Conservation (phyloP, 208 protist species). For the Lotmaria passim region DNA sequence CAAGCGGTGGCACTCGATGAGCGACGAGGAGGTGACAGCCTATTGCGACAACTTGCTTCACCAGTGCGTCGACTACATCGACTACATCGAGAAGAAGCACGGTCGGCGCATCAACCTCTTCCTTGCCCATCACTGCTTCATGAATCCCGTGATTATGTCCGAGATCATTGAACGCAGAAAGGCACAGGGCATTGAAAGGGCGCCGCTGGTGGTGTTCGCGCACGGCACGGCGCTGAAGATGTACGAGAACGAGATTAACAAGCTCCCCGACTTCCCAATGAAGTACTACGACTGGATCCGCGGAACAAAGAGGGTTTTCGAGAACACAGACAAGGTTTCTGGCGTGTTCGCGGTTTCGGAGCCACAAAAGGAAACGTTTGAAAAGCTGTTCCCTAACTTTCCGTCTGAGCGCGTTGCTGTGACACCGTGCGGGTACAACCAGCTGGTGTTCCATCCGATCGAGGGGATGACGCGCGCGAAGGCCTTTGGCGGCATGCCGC, state of each 20-base stretch:
- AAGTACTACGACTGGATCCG: slow-evolving; percentile 80
- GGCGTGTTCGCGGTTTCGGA: slow-evolving; percentile 73
- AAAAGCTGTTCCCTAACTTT: slow-evolving; percentile 62
- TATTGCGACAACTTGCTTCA: slow-evolving; percentile 61
- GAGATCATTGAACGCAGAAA: slow-evolving; percentile 62
- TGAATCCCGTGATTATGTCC: slow-evolving; percentile 79
- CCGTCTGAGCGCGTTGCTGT: slow-evolving; percentile 65
- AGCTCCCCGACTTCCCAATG: slow-evolving; percentile 74
- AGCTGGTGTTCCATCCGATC: slow-evolving; percentile 72
- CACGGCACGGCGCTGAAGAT: slow-evolving; percentile 83
- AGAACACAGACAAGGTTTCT: slow-evolving; percentile 47
- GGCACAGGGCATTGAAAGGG: slow-evolving; percentile 41
- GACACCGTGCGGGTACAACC: slow-evolving; percentile 74
- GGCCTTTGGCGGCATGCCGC: slow-evolving; percentile 58
- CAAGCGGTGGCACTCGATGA: slow-evolving; percentile 82
- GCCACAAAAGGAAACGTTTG: slow-evolving; percentile 69
- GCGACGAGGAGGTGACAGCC: slow-evolving; percentile 52
- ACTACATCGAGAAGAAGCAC: slow-evolving; percentile 75
- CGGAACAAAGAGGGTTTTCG: slow-evolving; percentile 58
- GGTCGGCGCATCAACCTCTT: slow-evolving; percentile 61
- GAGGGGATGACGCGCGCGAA: slow-evolving; percentile 63
- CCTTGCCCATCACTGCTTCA: slow-evolving; percentile 78
- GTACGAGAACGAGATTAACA: slow-evolving; percentile 80
- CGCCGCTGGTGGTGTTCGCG: slow-evolving; percentile 72
- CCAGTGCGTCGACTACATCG: slow-evolving; percentile 63